These are phyloP conservation scores for Lentinula detonsa DNA, from an alignment of 768 basidiomycete species.

Conservation along the genomic window DNA sequence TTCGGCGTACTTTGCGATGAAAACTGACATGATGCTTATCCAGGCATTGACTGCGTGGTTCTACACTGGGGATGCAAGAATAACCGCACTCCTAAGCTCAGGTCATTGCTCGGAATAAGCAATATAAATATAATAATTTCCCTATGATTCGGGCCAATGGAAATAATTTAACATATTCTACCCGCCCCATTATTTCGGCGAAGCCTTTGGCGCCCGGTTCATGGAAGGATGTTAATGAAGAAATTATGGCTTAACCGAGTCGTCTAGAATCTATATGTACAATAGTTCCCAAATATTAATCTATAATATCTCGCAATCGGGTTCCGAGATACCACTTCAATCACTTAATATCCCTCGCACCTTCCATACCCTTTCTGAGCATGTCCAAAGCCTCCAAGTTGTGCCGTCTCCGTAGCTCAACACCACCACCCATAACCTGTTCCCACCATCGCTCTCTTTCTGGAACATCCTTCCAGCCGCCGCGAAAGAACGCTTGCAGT, in stretches of 20 bases:
- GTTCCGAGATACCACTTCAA: neutral
- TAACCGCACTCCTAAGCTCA: neutral
- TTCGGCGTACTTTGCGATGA: neutral
- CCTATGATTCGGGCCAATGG: too few species aligned
- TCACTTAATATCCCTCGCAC: conserved; percentile 9
- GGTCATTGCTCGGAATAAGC: neutral
- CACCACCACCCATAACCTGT: conserved; percentile 40
- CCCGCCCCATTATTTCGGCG: too few species aligned
- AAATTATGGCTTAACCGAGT: too few species aligned
- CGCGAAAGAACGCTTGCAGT: conserved; percentile 35
- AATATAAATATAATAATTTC: too few species aligned
- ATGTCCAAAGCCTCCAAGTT: conserved; percentile 26
- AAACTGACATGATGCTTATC: too few species aligned
- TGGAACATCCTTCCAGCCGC: conserved; percentile 58
- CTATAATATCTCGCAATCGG: too few species aligned
- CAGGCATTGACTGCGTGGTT: conserved; percentile 5
- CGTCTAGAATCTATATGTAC: too few species aligned
- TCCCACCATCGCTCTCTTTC: conserved; percentile 68
- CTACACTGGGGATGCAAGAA: neutral
- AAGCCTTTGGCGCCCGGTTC: too few species aligned
- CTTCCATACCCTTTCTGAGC: conserved; percentile 30
- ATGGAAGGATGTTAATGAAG: too few species aligned
- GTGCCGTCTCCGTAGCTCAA: conserved; percentile 33
- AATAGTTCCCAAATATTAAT: too few species aligned
- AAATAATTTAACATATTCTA: too few species aligned